Percentiles rank a stretch among this genome's conserved stretches.
Conservation (phyloP, 75 land plant genomes). For the Cupressus sempervirens region DNA sequence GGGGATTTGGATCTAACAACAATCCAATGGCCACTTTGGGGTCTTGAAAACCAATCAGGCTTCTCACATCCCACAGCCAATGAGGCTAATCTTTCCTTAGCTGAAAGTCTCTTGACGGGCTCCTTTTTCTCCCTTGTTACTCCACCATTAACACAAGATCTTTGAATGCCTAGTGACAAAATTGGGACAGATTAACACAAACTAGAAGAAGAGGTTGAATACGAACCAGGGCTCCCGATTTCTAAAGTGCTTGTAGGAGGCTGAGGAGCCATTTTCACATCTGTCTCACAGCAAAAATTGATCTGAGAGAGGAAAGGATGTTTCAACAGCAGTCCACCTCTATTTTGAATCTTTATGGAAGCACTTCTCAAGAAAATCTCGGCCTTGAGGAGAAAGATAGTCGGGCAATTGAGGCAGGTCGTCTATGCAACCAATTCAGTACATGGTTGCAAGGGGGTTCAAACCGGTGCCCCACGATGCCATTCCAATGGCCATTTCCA, state of each 20-base stretch:
- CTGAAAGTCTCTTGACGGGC: neutral
- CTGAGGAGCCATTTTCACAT: neutral
- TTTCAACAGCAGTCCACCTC: constrained; percentile 35
- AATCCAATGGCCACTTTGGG: neutral
- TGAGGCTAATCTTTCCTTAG: neutral
- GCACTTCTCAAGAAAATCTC: constrained; percentile 38
- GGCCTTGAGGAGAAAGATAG: constrained; percentile 17
- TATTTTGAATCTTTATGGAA: constrained; percentile 24
- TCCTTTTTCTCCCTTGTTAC: neutral
- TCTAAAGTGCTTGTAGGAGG: constrained; percentile 4
- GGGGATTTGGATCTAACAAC: constrained; percentile 1
- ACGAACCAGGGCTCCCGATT: neutral
- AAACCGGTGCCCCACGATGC: constrained; percentile 26
- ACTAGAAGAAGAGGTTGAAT: neutral
- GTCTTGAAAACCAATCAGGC: neutral
- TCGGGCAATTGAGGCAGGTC: constrained; percentile 22
- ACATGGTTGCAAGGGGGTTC: constrained; percentile 16
- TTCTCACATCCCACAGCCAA: neutral
- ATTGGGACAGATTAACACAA: neutral
- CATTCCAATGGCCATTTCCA: constrained; percentile 34
- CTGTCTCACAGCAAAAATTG: neutral
- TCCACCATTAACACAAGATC: neutral
- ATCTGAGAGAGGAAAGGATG: constrained; percentile 19
- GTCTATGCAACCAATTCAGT: constrained; percentile 24
- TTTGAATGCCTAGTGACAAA: neutral